Percentiles rank a stretch among this genome's conserved stretches.
These are phyloP conservation scores for Macrocystidia cucumis DNA, from an alignment of 1,284 basidiomycete genomes.

Conservation along the genomic window DNA sequence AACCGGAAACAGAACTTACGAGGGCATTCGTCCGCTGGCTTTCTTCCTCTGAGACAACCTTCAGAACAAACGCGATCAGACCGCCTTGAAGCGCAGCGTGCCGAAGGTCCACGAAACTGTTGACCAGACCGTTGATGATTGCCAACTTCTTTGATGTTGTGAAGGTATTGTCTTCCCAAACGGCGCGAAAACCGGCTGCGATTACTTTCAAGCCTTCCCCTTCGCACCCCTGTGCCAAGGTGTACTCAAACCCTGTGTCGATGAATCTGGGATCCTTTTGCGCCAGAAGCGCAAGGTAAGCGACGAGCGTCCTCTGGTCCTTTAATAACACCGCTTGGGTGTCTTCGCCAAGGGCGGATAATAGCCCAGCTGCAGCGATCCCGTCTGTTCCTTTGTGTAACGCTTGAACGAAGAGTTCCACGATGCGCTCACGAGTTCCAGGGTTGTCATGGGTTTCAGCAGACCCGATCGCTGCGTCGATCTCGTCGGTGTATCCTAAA, in stretches of 20 bases:
- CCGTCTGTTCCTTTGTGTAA: constrained; percentile 3
- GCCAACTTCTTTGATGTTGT: constrained; percentile 5
- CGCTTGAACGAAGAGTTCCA: neutral
- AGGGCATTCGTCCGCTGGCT: constrained; percentile 3
- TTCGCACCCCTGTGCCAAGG: no score
- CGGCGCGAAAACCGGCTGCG: constrained; percentile 6
- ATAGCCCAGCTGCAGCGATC: constrained; percentile 6
- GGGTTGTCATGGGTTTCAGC: neutral
- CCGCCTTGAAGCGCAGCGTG: constrained; percentile 7
- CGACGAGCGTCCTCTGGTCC: no score
- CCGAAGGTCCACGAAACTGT: constrained; percentile 8
- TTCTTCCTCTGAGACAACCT: constrained; percentile 5
- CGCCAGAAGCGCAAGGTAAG: no score
- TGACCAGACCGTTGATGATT: constrained; percentile 7
- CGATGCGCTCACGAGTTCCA: neutral
- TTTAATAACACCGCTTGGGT: constrained; percentile 2
- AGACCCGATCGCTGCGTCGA: constrained; percentile 2
- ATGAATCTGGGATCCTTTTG: no score
- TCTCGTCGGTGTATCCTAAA: constrained; percentile 1
- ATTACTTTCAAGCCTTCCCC: no score
- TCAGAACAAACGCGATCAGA: constrained; percentile 5
- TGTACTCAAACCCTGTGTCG: no score
- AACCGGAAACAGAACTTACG: constrained; percentile 6
- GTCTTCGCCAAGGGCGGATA: constrained; percentile 8
- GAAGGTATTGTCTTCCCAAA: constrained; percentile 9